phyloP scores from a whole-genome alignment of 805 yeast species.

The Zygotorulaspora danielsina region DNA sequence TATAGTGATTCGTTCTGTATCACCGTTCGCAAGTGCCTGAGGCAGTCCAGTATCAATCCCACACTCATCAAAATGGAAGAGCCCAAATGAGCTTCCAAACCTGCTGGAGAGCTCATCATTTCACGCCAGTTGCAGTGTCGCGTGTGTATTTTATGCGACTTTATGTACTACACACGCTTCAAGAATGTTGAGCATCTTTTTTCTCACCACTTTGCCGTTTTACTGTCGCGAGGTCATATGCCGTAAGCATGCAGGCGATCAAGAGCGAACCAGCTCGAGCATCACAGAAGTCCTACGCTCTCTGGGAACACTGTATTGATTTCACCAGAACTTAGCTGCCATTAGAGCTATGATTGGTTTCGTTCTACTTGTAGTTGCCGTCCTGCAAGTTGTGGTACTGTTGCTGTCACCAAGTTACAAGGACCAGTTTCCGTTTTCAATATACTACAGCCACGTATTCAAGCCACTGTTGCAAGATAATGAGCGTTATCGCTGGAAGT shows the following conservation, averaged over 20 bases:
- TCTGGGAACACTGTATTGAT: too few species aligned
- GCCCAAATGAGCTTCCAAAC: not conserved
- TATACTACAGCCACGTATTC: conserved; percentile 27
- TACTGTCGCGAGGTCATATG: too few species aligned
- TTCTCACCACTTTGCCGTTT: too few species aligned
- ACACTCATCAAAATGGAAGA: conserved; percentile 1
- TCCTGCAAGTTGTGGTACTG: conserved; percentile 21
- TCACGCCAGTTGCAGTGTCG: not conserved
- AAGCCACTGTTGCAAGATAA: conserved; percentile 26
- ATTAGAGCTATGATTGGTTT: conserved; percentile 7
- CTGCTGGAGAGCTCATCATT: not conserved
- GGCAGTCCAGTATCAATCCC: conserved; percentile 4
- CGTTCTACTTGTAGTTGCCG: conserved; percentile 7
- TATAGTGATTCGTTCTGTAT: conserved; percentile 11
- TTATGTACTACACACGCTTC: too few species aligned
- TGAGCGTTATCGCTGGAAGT: conserved; percentile 26
- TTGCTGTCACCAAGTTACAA: conserved; percentile 29
- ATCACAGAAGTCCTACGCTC: too few species aligned
- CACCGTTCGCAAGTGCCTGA: conserved; percentile 17
- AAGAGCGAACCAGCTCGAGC: too few species aligned
- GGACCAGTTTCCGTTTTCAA: conserved; percentile 18
- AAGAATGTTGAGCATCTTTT: not conserved
- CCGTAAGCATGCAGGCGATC: too few species aligned
- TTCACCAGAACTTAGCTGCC: too few species aligned
- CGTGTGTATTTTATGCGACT: too few species aligned